Evolutionary conservation across 805 yeast species (phyloP).

Genomic region (Yarrowia sp.): DNA sequence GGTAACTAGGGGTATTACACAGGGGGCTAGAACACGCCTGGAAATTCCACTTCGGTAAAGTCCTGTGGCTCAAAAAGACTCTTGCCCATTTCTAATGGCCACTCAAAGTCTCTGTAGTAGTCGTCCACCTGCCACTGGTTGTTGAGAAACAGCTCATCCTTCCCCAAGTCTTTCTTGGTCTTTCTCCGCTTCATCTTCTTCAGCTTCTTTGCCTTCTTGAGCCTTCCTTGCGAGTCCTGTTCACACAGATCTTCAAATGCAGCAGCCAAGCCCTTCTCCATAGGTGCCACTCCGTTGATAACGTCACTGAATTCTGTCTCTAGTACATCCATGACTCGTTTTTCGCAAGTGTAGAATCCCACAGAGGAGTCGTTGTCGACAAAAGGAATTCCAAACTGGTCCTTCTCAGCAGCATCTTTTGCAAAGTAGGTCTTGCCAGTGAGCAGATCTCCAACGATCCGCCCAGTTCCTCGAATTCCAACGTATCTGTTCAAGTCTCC

Average conservation of each 20-base stretch:
- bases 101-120: not conserved
- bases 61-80: not conserved
- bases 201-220: not conserved
- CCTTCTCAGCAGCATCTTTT: not conserved
- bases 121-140: not conserved
- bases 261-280: not conserved
- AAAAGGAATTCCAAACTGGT: not conserved
- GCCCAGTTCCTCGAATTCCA: not conserved
- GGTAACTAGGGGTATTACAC: no score
- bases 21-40: no score
- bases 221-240: not conserved
- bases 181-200: not conserved
- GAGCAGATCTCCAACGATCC: not conserved
- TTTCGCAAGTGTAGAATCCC: not conserved
- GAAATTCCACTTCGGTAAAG: no score
- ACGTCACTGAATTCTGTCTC: not conserved
- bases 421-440: not conserved
- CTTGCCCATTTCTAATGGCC: not conserved
- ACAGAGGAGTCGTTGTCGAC: not conserved
- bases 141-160: not conserved
- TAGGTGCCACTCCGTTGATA: not conserved
- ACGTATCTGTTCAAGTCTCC: not conserved
- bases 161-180: not conserved
- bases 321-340: not conserved
- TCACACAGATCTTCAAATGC: not conserved